phyloP scores from a whole-genome alignment of 176 grass and related monocot genomes.

The Triticum dicoccoides region DNA sequence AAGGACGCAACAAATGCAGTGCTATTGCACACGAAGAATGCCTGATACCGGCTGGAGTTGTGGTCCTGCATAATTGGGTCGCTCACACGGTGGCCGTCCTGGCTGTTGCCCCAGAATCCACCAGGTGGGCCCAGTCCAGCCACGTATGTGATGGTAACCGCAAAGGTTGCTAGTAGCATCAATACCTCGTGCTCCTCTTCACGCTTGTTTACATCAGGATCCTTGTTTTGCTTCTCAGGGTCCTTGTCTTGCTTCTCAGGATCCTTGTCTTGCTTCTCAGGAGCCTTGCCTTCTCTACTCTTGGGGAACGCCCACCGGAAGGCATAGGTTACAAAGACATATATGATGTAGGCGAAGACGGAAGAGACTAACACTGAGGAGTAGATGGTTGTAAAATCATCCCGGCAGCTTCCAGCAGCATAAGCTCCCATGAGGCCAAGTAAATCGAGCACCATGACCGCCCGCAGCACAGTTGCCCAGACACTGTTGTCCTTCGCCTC shows the following conservation, averaged over 20 bases:
- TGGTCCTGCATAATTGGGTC: neutral
- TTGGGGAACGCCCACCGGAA: no score
- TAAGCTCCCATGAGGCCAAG: slow-evolving; percentile 18
- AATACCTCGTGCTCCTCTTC: neutral
- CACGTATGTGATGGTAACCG: slow-evolving; percentile 19
- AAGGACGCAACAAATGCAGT: slow-evolving; percentile 22
- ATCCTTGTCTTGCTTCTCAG: neutral
- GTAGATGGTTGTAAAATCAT: neutral
- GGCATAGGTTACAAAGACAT: no score
- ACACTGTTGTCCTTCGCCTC: neutral
- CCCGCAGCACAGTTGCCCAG: neutral
- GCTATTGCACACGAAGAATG: slow-evolving; percentile 26
- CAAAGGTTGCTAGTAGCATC: slow-evolving; percentile 32
- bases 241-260: neutral
- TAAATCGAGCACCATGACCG: slow-evolving; percentile 4
- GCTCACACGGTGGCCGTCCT: neutral
- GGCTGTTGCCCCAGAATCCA: neutral
- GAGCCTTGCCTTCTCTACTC: neutral
- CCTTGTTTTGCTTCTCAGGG: neutral
- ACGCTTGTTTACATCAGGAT: neutral
- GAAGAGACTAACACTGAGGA: neutral
- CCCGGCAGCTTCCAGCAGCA: neutral
- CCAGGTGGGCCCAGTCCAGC: slow-evolving; percentile 34
- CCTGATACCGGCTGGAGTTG: neutral
- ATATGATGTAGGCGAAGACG: neutral